These are phyloP conservation scores for Phytophthora podocarpi DNA, from an alignment of 352 stramenopile genomes.

Conservation along the genomic window DNA sequence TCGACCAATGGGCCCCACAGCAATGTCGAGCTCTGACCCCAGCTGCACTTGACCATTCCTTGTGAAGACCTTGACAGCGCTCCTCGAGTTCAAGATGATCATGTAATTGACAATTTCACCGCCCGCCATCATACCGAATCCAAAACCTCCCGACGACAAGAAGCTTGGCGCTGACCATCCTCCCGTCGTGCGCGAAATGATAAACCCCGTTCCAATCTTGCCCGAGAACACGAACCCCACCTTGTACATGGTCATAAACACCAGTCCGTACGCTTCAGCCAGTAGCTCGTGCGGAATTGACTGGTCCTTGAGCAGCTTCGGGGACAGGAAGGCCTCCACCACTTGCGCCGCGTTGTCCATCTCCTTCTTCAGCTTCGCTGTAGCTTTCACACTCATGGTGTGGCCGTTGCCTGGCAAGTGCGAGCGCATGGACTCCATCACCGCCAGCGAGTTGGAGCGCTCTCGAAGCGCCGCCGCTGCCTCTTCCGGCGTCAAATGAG, in stretches of 20 bases:
- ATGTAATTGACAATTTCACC: conserved; percentile 85
- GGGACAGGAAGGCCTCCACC: conserved; percentile 73
- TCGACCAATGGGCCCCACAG: conserved; percentile 69
- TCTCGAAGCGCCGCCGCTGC: conserved; percentile 49
- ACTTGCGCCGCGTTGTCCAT: conserved; percentile 68
- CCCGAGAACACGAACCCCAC: conserved; percentile 79
- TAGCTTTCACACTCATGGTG: conserved; percentile 62
- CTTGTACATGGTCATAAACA: conserved; percentile 87
- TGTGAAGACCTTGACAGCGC: conserved; percentile 81
- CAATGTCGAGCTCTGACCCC: conserved; percentile 74
- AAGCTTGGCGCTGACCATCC: conserved; percentile 82
- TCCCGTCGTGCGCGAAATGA: conserved; percentile 72
- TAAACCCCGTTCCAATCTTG: conserved; percentile 79
- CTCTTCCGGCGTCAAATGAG: conserved; percentile 20
- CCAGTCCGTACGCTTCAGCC: conserved; percentile 72
- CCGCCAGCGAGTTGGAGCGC: conserved; percentile 63
- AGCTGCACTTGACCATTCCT: conserved; percentile 79
- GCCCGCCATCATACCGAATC: conserved; percentile 87
- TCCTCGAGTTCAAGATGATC: conserved; percentile 76
- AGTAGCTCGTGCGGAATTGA: conserved; percentile 81
- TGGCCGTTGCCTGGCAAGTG: conserved; percentile 36
- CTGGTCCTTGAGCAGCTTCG: conserved; percentile 80
- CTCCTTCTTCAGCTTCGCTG: conserved; percentile 63
- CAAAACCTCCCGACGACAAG: conserved; percentile 67
- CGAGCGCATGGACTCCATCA: conserved; percentile 38